phyloP scores from a whole-genome alignment of 2,329 filamentous ascomycete species.

The Paecilomyces dactylethromorphus region DNA sequence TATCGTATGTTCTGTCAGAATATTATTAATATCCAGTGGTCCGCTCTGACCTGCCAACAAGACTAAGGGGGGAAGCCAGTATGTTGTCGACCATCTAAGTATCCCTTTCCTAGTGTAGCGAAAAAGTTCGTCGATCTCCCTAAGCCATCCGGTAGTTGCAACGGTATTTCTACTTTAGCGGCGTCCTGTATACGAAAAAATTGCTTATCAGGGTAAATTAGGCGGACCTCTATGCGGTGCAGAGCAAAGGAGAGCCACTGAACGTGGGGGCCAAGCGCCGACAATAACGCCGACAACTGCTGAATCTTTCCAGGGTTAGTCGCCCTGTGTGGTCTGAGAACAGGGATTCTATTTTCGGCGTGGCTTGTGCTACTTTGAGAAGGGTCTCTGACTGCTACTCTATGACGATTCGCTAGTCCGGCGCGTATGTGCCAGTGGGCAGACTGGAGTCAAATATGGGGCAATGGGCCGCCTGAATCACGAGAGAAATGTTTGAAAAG shows the following conservation, averaged over 20 bases:
- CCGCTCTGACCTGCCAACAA: no score
- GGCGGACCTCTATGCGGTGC: background rate
- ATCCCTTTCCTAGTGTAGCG: no score
- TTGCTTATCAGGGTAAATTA: background rate
- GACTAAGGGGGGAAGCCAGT: no score
- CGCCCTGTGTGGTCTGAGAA: background rate
- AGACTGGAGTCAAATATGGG: background rate
- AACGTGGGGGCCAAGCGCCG: background rate
- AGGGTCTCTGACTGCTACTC: background rate
- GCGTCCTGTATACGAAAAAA: background rate
- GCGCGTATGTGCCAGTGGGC: background rate
- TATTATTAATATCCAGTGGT: no score
- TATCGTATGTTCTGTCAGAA: no score
- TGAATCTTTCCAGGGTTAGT: background rate
- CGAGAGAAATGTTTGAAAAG: background rate
- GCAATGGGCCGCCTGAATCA: background rate
- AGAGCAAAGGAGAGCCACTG: background rate
- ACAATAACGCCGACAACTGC: background rate
- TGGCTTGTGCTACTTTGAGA: background rate
- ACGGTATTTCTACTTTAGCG: background rate
- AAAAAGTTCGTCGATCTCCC: no score
- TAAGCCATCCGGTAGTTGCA: background rate
- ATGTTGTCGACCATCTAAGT: no score
- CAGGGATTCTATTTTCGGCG: background rate
- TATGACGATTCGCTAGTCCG: background rate